These are phyloP conservation scores for Lepiota venenata DNA, from an alignment of 768 basidiomycete species.

Conservation along the genomic window DNA sequence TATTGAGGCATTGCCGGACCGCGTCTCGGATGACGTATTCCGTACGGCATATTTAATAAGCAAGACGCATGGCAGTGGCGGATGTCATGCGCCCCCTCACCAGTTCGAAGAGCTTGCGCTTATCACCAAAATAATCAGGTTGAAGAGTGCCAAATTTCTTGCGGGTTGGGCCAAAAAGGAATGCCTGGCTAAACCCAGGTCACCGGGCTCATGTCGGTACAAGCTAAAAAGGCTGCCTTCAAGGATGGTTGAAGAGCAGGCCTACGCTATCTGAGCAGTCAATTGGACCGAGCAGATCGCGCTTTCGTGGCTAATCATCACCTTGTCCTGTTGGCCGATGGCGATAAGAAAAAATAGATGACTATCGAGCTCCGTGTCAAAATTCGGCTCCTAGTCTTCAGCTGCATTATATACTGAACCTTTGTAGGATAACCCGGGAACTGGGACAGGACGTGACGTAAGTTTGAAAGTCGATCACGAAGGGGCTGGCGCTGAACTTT, in stretches of 20 bases:
- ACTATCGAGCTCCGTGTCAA: too few relatives aligned
- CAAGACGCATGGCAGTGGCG: neutral
- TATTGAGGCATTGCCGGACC: too few relatives aligned
- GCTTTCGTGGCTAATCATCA: too few relatives aligned
- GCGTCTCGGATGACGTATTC: too few relatives aligned
- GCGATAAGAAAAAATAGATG: too few relatives aligned
- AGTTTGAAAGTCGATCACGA: neutral
- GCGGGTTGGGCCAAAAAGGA: neutral
- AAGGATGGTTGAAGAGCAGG: neutral
- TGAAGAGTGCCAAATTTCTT: neutral
- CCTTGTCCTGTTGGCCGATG: too few relatives aligned
- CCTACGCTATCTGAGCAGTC: neutral
- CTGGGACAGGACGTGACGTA: too few relatives aligned
- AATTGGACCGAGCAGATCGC: too few relatives aligned
- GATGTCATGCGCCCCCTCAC: neutral
- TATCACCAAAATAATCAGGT: neutral
- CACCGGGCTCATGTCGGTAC: neutral
- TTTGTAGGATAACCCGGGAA: too few relatives aligned
- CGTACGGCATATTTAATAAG: too few relatives aligned
- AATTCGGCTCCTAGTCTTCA: too few relatives aligned
- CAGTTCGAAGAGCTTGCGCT: neutral
- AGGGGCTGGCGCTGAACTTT: neutral
- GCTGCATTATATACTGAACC: too few relatives aligned
- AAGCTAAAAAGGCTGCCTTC: neutral
- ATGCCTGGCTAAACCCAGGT: neutral